phyloP scores from a whole-genome alignment of 441 rosid genomes.

The Isatis lusitanica region DNA sequence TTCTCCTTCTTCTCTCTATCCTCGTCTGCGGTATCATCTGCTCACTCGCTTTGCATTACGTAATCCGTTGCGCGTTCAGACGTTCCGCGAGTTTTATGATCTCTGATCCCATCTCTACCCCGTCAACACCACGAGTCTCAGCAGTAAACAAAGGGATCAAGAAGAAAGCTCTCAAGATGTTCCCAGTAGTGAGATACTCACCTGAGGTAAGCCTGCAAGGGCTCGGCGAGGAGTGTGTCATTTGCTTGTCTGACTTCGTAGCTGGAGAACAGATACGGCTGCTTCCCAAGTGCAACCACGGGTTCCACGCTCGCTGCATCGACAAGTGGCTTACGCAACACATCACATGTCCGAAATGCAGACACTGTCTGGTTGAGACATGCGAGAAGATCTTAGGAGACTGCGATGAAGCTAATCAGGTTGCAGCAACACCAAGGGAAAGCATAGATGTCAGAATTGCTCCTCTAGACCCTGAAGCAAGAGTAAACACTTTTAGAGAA shows the following conservation, averaged over 20 bases:
- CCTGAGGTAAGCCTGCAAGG: constrained; percentile 29
- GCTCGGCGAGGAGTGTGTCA: constrained; percentile 36
- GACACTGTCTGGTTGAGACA: constrained; percentile 38
- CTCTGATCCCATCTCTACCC: constrained; percentile 27
- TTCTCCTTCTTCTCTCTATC: constrained; percentile 48
- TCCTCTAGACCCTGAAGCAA: constrained; percentile 38
- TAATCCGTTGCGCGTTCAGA: constrained; percentile 45
- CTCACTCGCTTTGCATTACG: constrained; percentile 47
- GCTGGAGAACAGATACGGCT: constrained; percentile 35
- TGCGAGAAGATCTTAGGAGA: constrained; percentile 38
- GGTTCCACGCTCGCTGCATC: constrained; percentile 38
- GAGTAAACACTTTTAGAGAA: constrained; percentile 33
- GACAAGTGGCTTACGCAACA: constrained; percentile 38
- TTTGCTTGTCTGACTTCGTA: constrained; percentile 36
- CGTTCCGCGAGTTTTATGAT: constrained; percentile 35
- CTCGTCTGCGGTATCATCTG: constrained; percentile 55
- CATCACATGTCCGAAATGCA: constrained; percentile 39
- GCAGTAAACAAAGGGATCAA: constrained; percentile 45
- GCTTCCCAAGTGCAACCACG: constrained; percentile 41
- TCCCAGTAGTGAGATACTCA: constrained; percentile 52
- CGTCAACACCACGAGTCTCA: constrained; percentile 32
- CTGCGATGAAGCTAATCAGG: constrained; percentile 31
- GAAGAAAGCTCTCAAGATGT: constrained; percentile 50
- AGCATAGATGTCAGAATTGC: constrained; percentile 23
- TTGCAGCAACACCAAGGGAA: constrained; percentile 21